Evolutionary conservation across 2,329 filamentous ascomycete species (phyloP).

Genomic region (Lizonia empirigonia): DNA sequence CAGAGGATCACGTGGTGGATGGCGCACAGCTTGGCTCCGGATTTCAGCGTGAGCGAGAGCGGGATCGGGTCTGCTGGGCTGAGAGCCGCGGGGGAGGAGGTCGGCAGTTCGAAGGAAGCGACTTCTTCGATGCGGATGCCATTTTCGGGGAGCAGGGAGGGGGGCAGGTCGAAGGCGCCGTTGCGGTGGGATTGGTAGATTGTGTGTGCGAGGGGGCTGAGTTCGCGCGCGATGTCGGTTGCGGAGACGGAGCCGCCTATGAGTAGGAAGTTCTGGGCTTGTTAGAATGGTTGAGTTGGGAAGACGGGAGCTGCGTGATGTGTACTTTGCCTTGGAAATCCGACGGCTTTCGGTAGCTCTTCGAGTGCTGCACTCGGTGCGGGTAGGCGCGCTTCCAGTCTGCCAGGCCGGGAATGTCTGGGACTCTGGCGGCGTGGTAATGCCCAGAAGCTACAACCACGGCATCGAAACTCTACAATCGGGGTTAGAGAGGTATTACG

Average conservation of each 20-base stretch:
- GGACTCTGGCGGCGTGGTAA: slow-evolving; percentile 59
- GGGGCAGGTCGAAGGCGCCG: slow-evolving; percentile 64
- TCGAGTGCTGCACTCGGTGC: slow-evolving; percentile 57
- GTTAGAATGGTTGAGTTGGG: too few species aligned
- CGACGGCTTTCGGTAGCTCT: slow-evolving; percentile 55
- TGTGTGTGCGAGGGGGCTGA: slow-evolving; percentile 52
- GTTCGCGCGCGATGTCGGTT: slow-evolving; percentile 60
- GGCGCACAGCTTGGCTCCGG: slow-evolving; percentile 58
- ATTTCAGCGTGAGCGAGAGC: slow-evolving; percentile 58
- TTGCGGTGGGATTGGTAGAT: slow-evolving; percentile 64
- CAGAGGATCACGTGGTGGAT: slow-evolving; percentile 69
- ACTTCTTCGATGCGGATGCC: slow-evolving; percentile 61
- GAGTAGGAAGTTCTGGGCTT: slow-evolving; percentile 57
- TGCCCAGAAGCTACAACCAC: slow-evolving; percentile 62
- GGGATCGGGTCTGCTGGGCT: slow-evolving; percentile 52
- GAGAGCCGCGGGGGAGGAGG: neutral
- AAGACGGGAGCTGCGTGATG: too few species aligned
- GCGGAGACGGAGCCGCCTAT: slow-evolving; percentile 63
- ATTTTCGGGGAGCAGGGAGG: slow-evolving; percentile 59
- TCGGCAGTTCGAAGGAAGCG: slow-evolving; percentile 50
- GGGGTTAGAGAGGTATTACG: neutral
- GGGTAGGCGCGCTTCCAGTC: slow-evolving; percentile 56
- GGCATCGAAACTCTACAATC: slow-evolving; percentile 52
- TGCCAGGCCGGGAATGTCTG: slow-evolving; percentile 55
- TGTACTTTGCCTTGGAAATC: slow-evolving; percentile 60